Evolutionary conservation across 345 rosid genomes (phyloP), one percentile per base, ranked within the genome.

Genomic region (Hirschfeldia incana): DNA sequence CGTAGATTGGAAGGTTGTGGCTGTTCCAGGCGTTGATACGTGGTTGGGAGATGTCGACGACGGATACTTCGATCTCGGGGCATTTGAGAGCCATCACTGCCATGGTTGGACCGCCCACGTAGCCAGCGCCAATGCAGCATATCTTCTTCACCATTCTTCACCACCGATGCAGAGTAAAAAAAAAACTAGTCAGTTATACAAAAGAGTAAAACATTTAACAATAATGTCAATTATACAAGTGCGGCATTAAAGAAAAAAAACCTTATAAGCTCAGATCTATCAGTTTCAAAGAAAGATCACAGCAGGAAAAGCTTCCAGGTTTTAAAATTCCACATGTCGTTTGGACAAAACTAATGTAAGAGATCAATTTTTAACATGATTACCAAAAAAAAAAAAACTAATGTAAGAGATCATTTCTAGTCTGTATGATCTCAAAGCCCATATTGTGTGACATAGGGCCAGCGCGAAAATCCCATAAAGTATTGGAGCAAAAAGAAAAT

Each of bases 21-120:
- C 89, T 88, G 78, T 90, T 90, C 92, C 94, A 90, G 11, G 91
- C 94, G 76, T 65, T 73, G 69, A 90, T 88, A 76, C 92, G 83
- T 12, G 88, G 7, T 11, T 72, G 79, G 34, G 92, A 87, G 70
- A 90, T 88, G 12, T 90, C 94, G 10, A 90, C 94, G 49, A 90
- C 92, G 0, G 81, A 87, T 26, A 88, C 94, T 71, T 87, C 85
- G 76, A 87, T 85, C 16, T 77, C 70, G 1, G 92, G 89, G 70
- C 94, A 90, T 74, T 88, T 88, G 4, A 85, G 80, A 6, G 94
- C 92, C 81, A 90, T 90, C 46, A 90, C 91, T 2, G 92, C 92
- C 94, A 90, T 90, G 53, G 92, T 88, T 4, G 94, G 92, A 66
- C 94, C 94, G 8, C 92, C 94, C 1, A 90, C 94, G 70, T 88